Evolutionary conservation across 768 basidiomycete species (phyloP).

Genomic region (Melanogaster broomeanus): DNA sequence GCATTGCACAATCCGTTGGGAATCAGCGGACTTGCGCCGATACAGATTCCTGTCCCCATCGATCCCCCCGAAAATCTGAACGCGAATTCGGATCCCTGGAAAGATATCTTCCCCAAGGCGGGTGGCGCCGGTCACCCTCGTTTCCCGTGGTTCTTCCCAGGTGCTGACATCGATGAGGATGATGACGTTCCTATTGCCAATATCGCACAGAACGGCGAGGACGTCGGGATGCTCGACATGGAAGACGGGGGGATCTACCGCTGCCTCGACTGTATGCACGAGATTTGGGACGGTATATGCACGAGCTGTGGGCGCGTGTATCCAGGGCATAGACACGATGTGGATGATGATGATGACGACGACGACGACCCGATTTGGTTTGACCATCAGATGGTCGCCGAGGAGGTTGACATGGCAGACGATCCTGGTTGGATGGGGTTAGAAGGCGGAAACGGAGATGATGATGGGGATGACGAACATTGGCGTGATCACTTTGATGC

Average conservation of each 20-base stretch:
- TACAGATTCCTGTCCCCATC: conserved; percentile 24
- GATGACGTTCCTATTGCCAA: conserved; percentile 16
- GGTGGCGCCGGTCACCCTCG: conserved; percentile 2
- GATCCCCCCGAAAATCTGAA: conserved; percentile 27
- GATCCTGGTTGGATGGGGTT: conserved; percentile 36
- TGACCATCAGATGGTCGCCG: conserved; percentile 40
- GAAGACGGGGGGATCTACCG: conserved; percentile 80
- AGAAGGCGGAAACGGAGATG: conserved; percentile 35
- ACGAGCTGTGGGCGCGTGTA: conserved; percentile 61
- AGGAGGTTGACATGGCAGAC: conserved; percentile 30
- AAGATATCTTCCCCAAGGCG: conserved; percentile 52
- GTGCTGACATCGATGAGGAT: conserved; percentile 15
- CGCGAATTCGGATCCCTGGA: conserved; percentile 60
- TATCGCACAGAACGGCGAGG: conserved; percentile 29
- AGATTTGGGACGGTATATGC: conserved; percentile 73
- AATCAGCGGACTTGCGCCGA: conserved; percentile 52
- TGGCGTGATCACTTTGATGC: conserved; percentile 13
- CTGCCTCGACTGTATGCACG: conserved; percentile 75
- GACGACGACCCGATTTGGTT: conserved; percentile 36
- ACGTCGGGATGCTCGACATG: conserved; percentile 65
- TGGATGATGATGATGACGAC: conserved; percentile 27
- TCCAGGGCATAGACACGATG: conserved; percentile 45
- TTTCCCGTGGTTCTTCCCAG: conserved; percentile 28
- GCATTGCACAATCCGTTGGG: conserved; percentile 44
- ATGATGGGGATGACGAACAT: conserved; percentile 27